Conservation (phyloP, 2,329 filamentous ascomycete species). For the Fusarium anthophilum region DNA sequence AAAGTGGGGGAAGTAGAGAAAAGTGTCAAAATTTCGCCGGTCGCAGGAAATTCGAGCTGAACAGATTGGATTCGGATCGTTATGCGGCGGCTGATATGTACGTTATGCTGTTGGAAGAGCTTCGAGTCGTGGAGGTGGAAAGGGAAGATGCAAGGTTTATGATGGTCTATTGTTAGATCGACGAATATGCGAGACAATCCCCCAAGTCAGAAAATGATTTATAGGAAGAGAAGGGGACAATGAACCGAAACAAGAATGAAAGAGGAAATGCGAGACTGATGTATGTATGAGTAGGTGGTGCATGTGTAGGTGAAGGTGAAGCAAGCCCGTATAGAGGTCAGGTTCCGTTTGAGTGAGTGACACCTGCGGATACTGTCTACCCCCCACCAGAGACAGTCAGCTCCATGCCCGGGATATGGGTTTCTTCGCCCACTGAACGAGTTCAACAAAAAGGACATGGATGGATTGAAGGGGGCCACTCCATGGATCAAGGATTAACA, state of each 20-base stretch:
- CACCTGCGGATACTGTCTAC: not conserved
- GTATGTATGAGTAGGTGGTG: slow-evolving; percentile 11
- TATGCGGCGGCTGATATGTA: slow-evolving; percentile 2
- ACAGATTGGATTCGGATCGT: slow-evolving; percentile 3
- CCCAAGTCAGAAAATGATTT: not conserved
- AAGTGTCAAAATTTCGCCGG: not conserved
- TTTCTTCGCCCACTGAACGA: not conserved
- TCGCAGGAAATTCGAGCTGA: not conserved
- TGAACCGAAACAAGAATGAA: slow-evolving; percentile 15
- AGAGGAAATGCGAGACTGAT: slow-evolving; percentile 13
- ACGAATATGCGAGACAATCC: slow-evolving; percentile 8
- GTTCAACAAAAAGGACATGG: not conserved
- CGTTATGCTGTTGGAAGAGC: slow-evolving; percentile 5
- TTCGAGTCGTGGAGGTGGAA: not conserved
- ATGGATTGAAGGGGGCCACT: not conserved
- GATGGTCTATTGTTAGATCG: slow-evolving; percentile 13
- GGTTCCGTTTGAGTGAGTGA: slow-evolving; percentile 15
- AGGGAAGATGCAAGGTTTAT: slow-evolving; percentile 12
- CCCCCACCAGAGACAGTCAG: slow-evolving; percentile 20
- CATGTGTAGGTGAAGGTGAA: not conserved
- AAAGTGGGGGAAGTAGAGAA: not conserved
- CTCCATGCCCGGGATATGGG: not conserved
- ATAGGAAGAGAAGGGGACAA: slow-evolving; percentile 1
- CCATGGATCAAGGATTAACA: slow-evolving; percentile 28
- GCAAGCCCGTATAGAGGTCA: slow-evolving; percentile 22